phyloP scores from a whole-genome alignment of 2,329 filamentous ascomycete species.

The Stagonosporopsis cucurbitacearum region DNA sequence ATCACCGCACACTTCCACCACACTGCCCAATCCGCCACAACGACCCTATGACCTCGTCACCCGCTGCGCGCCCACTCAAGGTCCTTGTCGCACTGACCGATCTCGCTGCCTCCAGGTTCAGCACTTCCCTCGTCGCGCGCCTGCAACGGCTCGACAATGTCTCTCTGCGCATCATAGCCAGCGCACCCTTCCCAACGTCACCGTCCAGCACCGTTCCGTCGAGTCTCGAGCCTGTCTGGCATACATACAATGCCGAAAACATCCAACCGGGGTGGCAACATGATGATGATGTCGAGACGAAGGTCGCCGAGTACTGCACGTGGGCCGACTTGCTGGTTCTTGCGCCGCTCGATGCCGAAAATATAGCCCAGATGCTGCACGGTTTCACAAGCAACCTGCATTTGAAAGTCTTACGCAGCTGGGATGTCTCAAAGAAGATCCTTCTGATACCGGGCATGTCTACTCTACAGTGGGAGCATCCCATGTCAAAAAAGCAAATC shows the following conservation, averaged over 20 bases:
- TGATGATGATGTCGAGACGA: constrained; percentile 51
- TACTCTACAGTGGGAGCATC: constrained; percentile 86
- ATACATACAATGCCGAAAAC: constrained; percentile 35
- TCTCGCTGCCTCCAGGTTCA: constrained; percentile 68
- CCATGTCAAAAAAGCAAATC: constrained; percentile 85
- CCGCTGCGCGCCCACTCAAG: constrained; percentile 39
- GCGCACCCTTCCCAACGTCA: constrained; percentile 34
- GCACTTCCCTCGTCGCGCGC: constrained; percentile 69
- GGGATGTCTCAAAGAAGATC: constrained; percentile 86
- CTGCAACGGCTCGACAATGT: constrained; percentile 73
- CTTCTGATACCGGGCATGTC: constrained; percentile 90
- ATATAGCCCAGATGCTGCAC: constrained; percentile 84
- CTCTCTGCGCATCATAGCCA: constrained; percentile 47
- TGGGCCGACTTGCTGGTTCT: constrained; percentile 90
- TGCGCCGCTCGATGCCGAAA: constrained; percentile 83
- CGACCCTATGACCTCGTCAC: constrained; percentile 31
- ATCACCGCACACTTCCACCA: constrained; percentile 11
- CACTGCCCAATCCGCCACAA: constrained; percentile 10
- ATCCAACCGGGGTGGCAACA: constrained; percentile 33
- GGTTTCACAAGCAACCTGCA: constrained; percentile 83
- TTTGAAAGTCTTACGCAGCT: constrained; percentile 80
- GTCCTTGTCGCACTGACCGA: constrained; percentile 72
- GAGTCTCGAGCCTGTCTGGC: constrained; percentile 40
- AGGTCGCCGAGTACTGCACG: constrained; percentile 73
- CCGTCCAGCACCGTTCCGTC: constrained; percentile 31